Percentiles rank a stretch among this genome's conserved stretches.
These are phyloP conservation scores for Aegilops sharonensis DNA, from an alignment of 176 grass and related monocot species.

Conservation along the genomic window DNA sequence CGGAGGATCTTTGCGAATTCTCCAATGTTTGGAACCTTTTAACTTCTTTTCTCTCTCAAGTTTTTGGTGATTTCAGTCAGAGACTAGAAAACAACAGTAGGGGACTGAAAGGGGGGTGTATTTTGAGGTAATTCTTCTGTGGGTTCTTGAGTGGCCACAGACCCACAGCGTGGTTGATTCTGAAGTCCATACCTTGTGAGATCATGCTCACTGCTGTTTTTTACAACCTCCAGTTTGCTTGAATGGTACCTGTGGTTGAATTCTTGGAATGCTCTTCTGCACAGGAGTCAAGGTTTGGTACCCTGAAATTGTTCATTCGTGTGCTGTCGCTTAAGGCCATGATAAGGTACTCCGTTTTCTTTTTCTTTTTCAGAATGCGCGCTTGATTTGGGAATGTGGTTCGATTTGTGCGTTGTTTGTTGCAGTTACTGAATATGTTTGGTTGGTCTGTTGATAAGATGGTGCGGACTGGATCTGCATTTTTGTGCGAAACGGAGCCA, in stretches of 20 bases:
- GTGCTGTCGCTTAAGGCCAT: not conserved
- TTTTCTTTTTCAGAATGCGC: too few relatives aligned
- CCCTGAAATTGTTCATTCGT: not conserved
- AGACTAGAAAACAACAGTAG: not conserved
- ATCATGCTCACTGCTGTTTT: not conserved
- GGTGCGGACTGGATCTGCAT: not conserved
- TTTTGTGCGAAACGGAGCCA: not conserved
- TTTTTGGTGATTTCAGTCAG: not conserved
- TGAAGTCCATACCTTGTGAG: not conserved
- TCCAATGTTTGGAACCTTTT: not conserved
- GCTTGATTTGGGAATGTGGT: not conserved
- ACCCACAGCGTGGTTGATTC: not conserved
- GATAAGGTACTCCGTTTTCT: not conserved
- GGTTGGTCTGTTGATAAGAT: not conserved
- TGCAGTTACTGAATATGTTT: not conserved
- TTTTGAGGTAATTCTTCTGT: conserved; percentile 9
- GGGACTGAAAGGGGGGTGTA: not conserved
- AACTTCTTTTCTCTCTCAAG: not conserved
- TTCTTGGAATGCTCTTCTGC: not conserved
- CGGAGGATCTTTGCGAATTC: conserved; percentile 14
- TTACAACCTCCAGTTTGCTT: not conserved
- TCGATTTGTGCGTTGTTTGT: not conserved
- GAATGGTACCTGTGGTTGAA: not conserved
- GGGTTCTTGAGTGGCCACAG: not conserved
- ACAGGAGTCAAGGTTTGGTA: too few relatives aligned